Evolutionary conservation across 78 protist species (phyloP).

Genomic region (Acrasis kona): DNA sequence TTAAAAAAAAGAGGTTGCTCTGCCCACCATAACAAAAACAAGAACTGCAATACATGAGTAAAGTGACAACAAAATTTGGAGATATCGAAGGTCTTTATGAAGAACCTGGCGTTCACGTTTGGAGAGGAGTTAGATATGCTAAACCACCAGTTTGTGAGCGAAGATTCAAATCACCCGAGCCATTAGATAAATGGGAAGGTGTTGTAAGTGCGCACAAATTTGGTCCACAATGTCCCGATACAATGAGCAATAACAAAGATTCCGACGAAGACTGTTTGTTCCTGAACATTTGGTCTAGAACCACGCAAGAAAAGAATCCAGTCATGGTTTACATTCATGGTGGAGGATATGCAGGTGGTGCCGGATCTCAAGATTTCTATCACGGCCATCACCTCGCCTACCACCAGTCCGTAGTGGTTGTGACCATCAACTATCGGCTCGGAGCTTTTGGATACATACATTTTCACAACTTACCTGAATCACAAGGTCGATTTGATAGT

Average conservation of each 20-base stretch:
- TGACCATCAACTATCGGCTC: slow-evolving; percentile 9
- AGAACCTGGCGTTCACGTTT: too few relatives aligned
- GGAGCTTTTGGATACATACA: slow-evolving; percentile 10
- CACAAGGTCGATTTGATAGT: not conserved
- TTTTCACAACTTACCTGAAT: not conserved
- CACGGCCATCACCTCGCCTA: not conserved
- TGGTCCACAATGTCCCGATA: not conserved
- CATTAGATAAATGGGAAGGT: not conserved
- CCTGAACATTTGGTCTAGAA: not conserved
- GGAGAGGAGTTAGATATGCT: not conserved
- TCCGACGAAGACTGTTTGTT: slow-evolving; percentile 16
- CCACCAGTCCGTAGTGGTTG: not conserved
- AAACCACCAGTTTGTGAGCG: not conserved
- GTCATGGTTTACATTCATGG: too few relatives aligned
- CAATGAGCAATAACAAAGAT: not conserved
- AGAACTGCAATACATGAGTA: too few relatives aligned
- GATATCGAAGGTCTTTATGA: too few relatives aligned
- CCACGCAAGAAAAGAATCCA: too few relatives aligned
- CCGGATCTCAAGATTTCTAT: not conserved
- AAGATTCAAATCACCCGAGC: not conserved
- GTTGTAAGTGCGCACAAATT: not conserved
- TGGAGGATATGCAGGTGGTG: too few relatives aligned
- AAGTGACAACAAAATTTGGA: too few relatives aligned
- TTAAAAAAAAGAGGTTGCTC: too few relatives aligned
- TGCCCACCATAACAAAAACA: too few relatives aligned